These are phyloP conservation scores for Oemleria cerasiformis DNA, from an alignment of 306 rosid species.

Conservation along the genomic window DNA sequence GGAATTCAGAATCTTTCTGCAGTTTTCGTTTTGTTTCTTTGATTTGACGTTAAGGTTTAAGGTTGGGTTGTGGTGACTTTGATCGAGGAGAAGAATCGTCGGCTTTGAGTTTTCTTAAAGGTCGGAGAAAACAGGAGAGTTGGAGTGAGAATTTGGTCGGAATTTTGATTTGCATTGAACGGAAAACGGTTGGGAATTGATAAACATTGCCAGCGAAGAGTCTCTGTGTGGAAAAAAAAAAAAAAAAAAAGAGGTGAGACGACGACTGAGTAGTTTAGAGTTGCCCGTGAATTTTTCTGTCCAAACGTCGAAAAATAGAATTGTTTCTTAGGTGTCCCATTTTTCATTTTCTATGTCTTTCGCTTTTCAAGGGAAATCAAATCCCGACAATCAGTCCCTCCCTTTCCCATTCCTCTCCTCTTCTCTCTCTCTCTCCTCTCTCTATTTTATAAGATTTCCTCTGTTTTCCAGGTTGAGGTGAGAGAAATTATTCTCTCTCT, in stretches of 20 bases:
- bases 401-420: conserved; percentile 23
- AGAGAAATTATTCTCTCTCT: conserved; percentile 39
- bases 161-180: conserved; percentile 17
- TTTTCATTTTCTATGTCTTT: conserved; percentile 28
- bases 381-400: conserved; percentile 42
- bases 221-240: conserved; percentile 11
- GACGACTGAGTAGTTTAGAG: conserved; percentile 11
- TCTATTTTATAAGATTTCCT: conserved; percentile 17
- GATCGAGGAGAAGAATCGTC: neutral
- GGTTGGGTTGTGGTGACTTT: conserved; percentile 30
- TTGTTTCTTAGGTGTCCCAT: conserved; percentile 28
- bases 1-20: neutral
- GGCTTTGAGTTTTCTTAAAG: conserved; percentile 61
- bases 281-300: conserved; percentile 39
- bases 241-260: conserved; percentile 17
- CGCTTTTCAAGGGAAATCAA: conserved; percentile 31
- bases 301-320: conserved; percentile 39
- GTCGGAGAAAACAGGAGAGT: conserved; percentile 5
- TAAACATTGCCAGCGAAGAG: conserved; percentile 44
- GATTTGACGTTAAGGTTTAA: conserved; percentile 42
- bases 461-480: conserved; percentile 55
- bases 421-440: neutral
- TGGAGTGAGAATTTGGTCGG: conserved; percentile 15
- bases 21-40: conserved; percentile 15
- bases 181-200: conserved; percentile 21